These are phyloP conservation scores for Candida broadrunensis DNA, from an alignment of 805 yeast species.

Conservation along the genomic window DNA sequence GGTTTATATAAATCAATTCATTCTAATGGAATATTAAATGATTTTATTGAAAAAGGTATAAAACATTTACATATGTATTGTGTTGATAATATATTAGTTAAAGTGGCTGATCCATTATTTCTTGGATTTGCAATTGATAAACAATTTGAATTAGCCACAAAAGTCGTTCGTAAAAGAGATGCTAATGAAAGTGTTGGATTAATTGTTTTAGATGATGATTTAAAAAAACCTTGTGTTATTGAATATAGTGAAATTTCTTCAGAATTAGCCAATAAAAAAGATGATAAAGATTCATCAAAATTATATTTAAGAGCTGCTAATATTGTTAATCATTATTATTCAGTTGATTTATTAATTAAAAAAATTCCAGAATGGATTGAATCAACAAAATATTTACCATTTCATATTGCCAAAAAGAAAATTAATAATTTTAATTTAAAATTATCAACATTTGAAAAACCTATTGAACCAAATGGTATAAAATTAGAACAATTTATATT, in stretches of 20 bases:
- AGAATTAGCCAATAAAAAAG: slow-evolving; percentile 67
- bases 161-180: slow-evolving; percentile 89
- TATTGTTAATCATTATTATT: slow-evolving; percentile 94
- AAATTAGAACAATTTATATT: slow-evolving; percentile 96
- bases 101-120: slow-evolving; percentile 88
- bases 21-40: slow-evolving; percentile 62
- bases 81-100: slow-evolving; percentile 90
- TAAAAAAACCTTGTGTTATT: slow-evolving; percentile 77
- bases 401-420: slow-evolving; percentile 91
- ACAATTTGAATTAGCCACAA: slow-evolving; percentile 76
- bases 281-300: slow-evolving; percentile 47
- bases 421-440: slow-evolving; percentile 56
- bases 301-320: slow-evolving; percentile 89
- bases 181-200: slow-evolving; percentile 89
- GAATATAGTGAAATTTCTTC: slow-evolving; percentile 89
- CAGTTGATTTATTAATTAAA: slow-evolving; percentile 63
- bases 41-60: slow-evolving; percentile 64
- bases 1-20: slow-evolving; percentile 86
- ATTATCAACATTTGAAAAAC: slow-evolving; percentile 50
- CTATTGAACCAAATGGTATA: slow-evolving; percentile 83
- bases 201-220: slow-evolving; percentile 64
- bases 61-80: slow-evolving; percentile 95
- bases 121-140: slow-evolving; percentile 79
- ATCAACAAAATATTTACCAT: slow-evolving; percentile 71
- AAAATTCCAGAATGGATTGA: slow-evolving; percentile 69